These are phyloP conservation scores for Xylaria sp. DNA, from an alignment of 2,329 filamentous ascomycete genomes.

Conservation along the genomic window DNA sequence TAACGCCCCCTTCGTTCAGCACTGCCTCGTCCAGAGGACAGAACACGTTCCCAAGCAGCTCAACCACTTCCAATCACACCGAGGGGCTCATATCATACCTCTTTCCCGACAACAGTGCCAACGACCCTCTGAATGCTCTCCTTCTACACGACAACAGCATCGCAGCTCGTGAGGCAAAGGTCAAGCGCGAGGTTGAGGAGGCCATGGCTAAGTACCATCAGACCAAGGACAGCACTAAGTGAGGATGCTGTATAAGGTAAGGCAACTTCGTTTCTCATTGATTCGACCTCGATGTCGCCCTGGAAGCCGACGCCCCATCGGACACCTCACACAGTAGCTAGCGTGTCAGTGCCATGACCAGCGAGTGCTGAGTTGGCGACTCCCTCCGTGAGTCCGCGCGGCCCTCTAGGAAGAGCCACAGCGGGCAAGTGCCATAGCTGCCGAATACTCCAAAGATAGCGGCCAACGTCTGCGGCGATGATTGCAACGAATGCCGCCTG, in stretches of 20 bases:
- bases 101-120: background rate
- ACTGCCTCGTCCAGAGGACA: background rate
- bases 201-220: conserved; percentile 2
- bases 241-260: background rate
- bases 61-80: background rate
- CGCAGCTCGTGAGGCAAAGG: background rate
- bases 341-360: too few species aligned
- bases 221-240: conserved; percentile 3
- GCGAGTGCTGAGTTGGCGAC: too few species aligned
- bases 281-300: too few species aligned
- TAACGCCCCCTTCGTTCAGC: background rate
- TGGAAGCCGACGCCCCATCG: too few species aligned
- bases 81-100: background rate
- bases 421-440: too few species aligned
- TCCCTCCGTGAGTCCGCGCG: too few species aligned
- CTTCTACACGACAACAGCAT: background rate
- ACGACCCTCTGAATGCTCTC: background rate
- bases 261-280: background rate
- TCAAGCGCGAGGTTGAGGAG: conserved; percentile 5
- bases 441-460: too few species aligned
- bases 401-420: too few species aligned
- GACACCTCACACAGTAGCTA: too few species aligned
- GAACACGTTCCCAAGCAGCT: background rate
- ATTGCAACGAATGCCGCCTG: too few species aligned
- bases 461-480: too few species aligned